Evolutionary conservation across 306 rosid species (phyloP).

Genomic region (Fragaria iinumae): DNA sequence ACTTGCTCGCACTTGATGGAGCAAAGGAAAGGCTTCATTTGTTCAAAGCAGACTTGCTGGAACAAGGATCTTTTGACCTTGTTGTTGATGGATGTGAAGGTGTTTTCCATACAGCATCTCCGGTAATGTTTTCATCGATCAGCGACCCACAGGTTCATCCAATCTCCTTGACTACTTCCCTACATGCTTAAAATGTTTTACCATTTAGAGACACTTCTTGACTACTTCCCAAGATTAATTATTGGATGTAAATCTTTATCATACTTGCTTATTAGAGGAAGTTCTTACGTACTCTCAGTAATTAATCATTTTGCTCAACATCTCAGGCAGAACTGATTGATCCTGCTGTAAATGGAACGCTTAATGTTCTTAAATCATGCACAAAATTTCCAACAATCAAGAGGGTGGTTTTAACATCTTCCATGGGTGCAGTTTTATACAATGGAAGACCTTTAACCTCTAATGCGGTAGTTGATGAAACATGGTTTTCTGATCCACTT

Average conservation of each 20-base stretch:
- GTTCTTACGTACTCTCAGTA: neutral
- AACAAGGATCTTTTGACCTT: constrained; percentile 50
- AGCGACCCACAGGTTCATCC: constrained; percentile 42
- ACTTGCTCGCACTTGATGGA: constrained; percentile 46
- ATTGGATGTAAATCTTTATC: neutral
- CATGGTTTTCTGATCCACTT: constrained; percentile 31
- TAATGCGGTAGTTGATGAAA: constrained; percentile 29
- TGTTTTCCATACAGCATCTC: constrained; percentile 59
- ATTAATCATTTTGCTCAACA: neutral
- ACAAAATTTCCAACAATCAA: constrained; percentile 19
- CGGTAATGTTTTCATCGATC: neutral
- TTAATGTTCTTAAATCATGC: constrained; percentile 33
- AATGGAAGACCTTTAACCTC: constrained; percentile 21
- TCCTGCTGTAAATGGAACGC: constrained; percentile 39
- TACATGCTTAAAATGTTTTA: neutral
- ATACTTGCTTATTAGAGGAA: neutral
- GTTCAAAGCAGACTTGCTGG: constrained; percentile 43
- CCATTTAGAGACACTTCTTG: too few relatives aligned
- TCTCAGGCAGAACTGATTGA: constrained; percentile 25
- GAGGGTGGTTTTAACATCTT: constrained; percentile 36
- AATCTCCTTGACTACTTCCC: neutral
- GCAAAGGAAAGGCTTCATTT: constrained; percentile 27
- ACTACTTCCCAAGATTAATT: too few relatives aligned
- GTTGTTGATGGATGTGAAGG: constrained; percentile 44
- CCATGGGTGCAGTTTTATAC: constrained; percentile 11